A percentile compares a stretch with the other conserved stretches of the same genome.
Evolutionary conservation across 73 alveolate species (phyloP).

Genomic region (Tetrahymena malaccensis): DNA sequence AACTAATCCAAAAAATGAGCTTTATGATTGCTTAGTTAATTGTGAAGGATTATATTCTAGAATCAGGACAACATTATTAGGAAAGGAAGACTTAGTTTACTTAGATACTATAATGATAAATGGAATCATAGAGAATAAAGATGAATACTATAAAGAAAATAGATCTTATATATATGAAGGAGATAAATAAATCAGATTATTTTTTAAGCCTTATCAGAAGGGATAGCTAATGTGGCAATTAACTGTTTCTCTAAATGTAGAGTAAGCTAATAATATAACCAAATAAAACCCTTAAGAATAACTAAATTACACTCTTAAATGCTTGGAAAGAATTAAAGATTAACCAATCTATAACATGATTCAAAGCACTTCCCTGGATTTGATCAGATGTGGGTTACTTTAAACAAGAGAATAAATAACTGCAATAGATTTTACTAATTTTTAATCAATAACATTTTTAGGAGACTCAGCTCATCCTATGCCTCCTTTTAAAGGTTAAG

Average conservation of each 20-base stretch:
- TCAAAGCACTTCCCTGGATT: background rate
- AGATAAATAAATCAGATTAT: background rate
- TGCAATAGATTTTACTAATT: background rate
- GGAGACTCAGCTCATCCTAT: slow-evolving; percentile 50
- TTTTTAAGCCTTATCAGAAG: background rate
- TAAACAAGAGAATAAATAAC: background rate
- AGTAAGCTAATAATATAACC: background rate
- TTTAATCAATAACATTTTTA: slow-evolving; percentile 2
- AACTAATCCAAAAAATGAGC: background rate
- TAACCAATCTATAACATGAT: background rate
- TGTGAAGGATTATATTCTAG: background rate
- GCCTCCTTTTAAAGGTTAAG: slow-evolving; percentile 51
- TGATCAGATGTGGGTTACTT: background rate
- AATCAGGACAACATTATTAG: background rate
- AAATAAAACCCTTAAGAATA: background rate
- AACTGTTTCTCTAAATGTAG: background rate
- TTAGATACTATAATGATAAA: background rate
- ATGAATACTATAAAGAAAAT: background rate
- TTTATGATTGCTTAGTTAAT: background rate
- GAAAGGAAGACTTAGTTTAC: background rate
- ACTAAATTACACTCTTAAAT: background rate
- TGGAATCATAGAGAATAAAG: background rate
- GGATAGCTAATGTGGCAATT: background rate
- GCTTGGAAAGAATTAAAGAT: background rate
- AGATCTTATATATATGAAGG: background rate